These are phyloP conservation scores for Cryphonectria carpinicola DNA, from an alignment of 2,329 filamentous ascomycete genomes.

Conservation along the genomic window DNA sequence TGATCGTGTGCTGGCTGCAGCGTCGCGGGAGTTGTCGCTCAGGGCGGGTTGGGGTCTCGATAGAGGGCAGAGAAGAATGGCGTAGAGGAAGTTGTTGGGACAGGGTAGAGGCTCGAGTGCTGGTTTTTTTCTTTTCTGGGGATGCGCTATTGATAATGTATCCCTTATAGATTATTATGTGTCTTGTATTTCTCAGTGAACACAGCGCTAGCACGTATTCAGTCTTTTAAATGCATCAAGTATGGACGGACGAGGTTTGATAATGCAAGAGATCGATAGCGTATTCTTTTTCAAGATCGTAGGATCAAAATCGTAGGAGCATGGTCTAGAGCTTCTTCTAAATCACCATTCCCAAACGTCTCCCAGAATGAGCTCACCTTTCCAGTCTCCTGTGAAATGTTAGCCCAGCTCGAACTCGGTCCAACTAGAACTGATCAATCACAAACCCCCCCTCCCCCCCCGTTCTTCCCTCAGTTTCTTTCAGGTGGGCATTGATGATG, in stretches of 20 bases:
- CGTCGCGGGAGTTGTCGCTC: constrained; percentile 25
- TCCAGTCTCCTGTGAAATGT: neutral
- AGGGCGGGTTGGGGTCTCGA: constrained; percentile 19
- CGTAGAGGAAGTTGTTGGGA: neutral
- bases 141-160: neutral
- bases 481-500: neutral
- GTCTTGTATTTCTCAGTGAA: neutral
- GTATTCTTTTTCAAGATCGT: neutral
- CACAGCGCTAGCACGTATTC: neutral
- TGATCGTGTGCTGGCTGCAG: constrained; percentile 23
- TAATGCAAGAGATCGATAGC: neutral
- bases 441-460: too few relatives aligned
- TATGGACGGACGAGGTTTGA: neutral
- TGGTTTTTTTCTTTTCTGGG: neutral
- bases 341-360: neutral
- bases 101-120: neutral
- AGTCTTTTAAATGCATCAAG: neutral
- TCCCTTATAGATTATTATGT: neutral
- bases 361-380: neutral
- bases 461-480: neutral
- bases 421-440: neutral
- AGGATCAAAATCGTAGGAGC: neutral
- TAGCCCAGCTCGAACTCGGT: neutral
- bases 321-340: neutral
- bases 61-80: neutral